These are phyloP conservation scores for Leptographium wingfieldii DNA, from an alignment of 2,329 filamentous ascomycete genomes.

Conservation along the genomic window DNA sequence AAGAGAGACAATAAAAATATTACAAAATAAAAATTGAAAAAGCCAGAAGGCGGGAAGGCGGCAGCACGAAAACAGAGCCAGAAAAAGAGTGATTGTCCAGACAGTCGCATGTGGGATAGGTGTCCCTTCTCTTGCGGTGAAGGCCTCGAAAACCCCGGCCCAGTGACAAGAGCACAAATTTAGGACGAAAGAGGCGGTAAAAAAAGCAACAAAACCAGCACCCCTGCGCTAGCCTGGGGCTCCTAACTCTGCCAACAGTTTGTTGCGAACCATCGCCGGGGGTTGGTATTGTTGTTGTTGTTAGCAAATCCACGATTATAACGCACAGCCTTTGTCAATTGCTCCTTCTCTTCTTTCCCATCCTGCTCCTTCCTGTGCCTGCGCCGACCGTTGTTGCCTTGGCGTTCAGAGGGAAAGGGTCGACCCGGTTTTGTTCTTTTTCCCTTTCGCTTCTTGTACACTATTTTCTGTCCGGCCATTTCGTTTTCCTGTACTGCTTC, in stretches of 20 bases:
- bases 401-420: not conserved
- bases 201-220: not conserved
- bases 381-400: not conserved
- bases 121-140: constrained; percentile 1
- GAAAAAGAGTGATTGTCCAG: not conserved
- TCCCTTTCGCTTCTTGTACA: constrained; percentile 2
- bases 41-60: not conserved
- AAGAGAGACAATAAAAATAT: not conserved
- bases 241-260: not conserved
- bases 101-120: not conserved
- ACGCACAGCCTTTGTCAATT: not conserved
- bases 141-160: not conserved
- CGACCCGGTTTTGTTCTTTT: not conserved
- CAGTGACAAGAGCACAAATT: not conserved
- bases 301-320: not conserved
- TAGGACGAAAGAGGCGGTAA: not conserved
- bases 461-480: not conserved
- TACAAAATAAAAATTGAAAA: not conserved
- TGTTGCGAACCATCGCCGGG: not conserved
- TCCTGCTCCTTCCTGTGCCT: not conserved
- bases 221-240: not conserved
- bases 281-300: not conserved
- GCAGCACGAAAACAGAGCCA: not conserved
- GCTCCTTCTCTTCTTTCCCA: not conserved
- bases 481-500: not conserved